A percentile compares a stretch with the other conserved stretches of the same genome.
Evolutionary conservation across 2,329 filamentous ascomycete species (phyloP).

Genomic region (Ophiostoma sp.): DNA sequence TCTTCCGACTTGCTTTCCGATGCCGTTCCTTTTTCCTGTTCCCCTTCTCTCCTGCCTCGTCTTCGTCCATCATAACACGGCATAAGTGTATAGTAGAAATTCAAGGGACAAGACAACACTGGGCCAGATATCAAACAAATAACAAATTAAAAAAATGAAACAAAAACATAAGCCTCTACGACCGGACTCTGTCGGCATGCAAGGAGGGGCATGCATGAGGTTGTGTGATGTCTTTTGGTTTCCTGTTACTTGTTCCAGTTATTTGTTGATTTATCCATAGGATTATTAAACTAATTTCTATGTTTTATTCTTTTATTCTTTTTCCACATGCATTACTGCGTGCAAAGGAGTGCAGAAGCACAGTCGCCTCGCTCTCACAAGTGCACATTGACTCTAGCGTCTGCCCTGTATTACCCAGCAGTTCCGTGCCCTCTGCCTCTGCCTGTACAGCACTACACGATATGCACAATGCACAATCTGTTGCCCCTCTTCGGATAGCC

Average conservation of each 20-base stretch:
- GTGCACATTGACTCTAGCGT: neutral
- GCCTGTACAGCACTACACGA: neutral
- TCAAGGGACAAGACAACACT: neutral
- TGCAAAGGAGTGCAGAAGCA: neutral
- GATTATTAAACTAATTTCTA: neutral
- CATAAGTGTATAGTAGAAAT: neutral
- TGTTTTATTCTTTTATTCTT: neutral
- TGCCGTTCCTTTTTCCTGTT: neutral
- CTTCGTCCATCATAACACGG: too few species aligned
- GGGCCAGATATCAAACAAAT: neutral
- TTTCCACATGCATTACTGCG: neutral
- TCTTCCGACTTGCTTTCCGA: neutral
- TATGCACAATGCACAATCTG: conserved; percentile 8
- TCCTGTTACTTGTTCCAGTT: neutral
- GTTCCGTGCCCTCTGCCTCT: neutral
- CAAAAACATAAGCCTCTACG: neutral
- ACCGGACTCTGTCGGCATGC: neutral
- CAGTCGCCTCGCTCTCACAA: neutral
- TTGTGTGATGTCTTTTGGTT: conserved; percentile 19
- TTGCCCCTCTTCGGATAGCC: conserved; percentile 10
- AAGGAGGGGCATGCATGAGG: conserved; percentile 18
- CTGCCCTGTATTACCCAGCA: too few species aligned
- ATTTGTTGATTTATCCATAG: too few species aligned
- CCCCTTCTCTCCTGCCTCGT: neutral
- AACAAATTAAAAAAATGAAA: neutral